Conservation (phyloP, 306 rosid genomes). For the Cajanus cajan region DNA sequence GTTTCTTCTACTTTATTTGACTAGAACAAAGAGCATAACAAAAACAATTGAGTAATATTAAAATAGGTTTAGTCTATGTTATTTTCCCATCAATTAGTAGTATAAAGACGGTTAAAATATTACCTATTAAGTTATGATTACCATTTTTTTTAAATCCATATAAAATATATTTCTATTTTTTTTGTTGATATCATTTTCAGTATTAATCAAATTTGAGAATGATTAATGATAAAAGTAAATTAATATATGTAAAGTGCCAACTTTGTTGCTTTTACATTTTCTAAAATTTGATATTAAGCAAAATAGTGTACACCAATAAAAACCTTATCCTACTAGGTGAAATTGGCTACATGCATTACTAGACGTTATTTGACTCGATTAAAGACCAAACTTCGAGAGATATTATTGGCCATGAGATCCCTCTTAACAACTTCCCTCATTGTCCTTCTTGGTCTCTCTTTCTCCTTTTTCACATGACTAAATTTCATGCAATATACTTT, state of each 20-base stretch:
- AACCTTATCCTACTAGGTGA: background rate
- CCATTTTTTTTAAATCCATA: background rate
- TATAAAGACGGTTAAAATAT: background rate
- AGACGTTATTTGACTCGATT: background rate
- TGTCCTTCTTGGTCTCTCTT: background rate
- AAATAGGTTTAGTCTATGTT: slow-evolving; percentile 13
- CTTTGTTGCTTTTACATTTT: slow-evolving; percentile 1
- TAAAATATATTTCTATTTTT: background rate
- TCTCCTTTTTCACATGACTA: background rate
- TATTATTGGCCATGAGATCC: background rate
- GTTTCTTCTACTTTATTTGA: slow-evolving; percentile 19
- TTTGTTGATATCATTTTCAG: background rate
- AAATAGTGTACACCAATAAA: background rate
- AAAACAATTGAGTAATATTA: slow-evolving; percentile 22
- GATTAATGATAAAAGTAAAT: background rate
- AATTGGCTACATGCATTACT: background rate
- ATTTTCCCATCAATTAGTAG: background rate
- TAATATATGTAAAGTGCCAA: background rate
- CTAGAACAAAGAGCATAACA: background rate
- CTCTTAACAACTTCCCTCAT: background rate
- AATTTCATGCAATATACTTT: background rate
- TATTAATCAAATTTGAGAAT: slow-evolving; percentile 2
- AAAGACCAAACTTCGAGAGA: background rate
- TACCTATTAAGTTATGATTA: background rate
- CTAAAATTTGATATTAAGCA: background rate